A percentile compares a stretch with the other conserved stretches of the same genome.
These are phyloP conservation scores for Diaporthe sp. DNA, from an alignment of 2,329 filamentous ascomycete species.

Conservation along the genomic window DNA sequence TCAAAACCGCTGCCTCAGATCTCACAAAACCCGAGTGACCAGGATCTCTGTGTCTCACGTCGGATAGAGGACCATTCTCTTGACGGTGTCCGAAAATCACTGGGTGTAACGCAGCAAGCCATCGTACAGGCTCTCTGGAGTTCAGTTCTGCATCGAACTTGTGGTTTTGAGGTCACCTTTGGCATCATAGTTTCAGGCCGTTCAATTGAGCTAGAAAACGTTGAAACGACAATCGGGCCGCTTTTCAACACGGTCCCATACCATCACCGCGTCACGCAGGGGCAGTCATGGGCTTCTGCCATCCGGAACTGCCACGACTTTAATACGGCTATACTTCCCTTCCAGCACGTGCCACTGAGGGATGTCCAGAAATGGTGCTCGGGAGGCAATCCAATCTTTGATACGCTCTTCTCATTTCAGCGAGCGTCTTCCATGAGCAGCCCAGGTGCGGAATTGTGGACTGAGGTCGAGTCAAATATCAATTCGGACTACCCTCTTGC, in stretches of 20 bases:
- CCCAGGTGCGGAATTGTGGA: constrained; percentile 63
- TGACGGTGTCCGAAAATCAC: constrained; percentile 63
- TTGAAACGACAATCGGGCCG: constrained; percentile 80
- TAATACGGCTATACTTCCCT: constrained; percentile 75
- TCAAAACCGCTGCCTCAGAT: constrained; percentile 42
- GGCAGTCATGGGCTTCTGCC: constrained; percentile 70
- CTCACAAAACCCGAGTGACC: constrained; percentile 18
- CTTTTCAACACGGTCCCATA: constrained; percentile 93
- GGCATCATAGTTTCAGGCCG: constrained; percentile 86
- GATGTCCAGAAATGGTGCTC: constrained; percentile 85
- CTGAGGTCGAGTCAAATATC: constrained; percentile 58
- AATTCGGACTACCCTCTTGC: constrained; percentile 81
- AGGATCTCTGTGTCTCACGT: constrained; percentile 44
- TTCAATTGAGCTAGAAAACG: constrained; percentile 74
- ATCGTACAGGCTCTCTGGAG: constrained; percentile 83
- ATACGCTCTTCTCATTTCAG: constrained; percentile 87
- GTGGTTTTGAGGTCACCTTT: constrained; percentile 64
- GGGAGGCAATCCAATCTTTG: constrained; percentile 74
- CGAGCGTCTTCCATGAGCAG: constrained; percentile 53
- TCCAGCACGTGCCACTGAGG: constrained; percentile 83
- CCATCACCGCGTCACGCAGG: constrained; percentile 58
- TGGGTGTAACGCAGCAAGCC: constrained; percentile 84
- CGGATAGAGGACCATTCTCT: constrained; percentile 57
- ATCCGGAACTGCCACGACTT: constrained; percentile 77
- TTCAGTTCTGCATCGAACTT: constrained; percentile 67